Base-by-base conservation (phyloP, 805 yeast species). In the Lipomyces starkeyi region DNA sequence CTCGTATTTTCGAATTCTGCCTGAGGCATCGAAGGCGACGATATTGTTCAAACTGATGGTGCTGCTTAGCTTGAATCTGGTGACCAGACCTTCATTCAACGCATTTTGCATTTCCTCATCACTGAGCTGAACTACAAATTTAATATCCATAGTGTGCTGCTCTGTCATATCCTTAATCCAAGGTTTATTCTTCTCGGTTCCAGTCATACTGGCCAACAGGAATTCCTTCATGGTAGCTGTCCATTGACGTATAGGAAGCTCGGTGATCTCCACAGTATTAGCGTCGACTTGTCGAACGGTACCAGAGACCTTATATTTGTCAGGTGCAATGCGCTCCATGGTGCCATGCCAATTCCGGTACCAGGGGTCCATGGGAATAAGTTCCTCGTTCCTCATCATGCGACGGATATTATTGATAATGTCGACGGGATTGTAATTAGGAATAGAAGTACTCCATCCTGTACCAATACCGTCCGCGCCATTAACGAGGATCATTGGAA, bases 381-480 rank as follows among this genome's bases (percentile, higher is more conserved):
- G 76, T 47, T 87, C 90, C 74, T 91, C 89, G 22, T 83, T 81
- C 27, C 59, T 65, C 92, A 95, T 88, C 74, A 95, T 76, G 54
- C 85, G 86, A 67, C 87, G 86, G 40, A 95, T 81, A 74, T 95
- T 95, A 1, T 79, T 81, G 32, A 92, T 92, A 68, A 95, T 82
- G 76, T 94, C 98, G 14, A 78, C 74, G 0, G 99, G 99, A 77
- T 95, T 93, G 80, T 86, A 94, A 54, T 91, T 87, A 0, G 99
- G 99, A 71, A 95, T 89, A 69, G 86, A 87, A 0, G 98, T 93
- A 72, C 97, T 91, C 98, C 98, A 95, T 73, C 99, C 99, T 59
- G 99, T 93, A 70, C 99, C 99, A 78, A 95, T 95, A 81, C 99
- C 99, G 79, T 95, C 99, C 8, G 94, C 85, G 66, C 99, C 99